phyloP scores from a whole-genome alignment of 768 basidiomycete genomes.

The Cystobasidium onofrii region DNA sequence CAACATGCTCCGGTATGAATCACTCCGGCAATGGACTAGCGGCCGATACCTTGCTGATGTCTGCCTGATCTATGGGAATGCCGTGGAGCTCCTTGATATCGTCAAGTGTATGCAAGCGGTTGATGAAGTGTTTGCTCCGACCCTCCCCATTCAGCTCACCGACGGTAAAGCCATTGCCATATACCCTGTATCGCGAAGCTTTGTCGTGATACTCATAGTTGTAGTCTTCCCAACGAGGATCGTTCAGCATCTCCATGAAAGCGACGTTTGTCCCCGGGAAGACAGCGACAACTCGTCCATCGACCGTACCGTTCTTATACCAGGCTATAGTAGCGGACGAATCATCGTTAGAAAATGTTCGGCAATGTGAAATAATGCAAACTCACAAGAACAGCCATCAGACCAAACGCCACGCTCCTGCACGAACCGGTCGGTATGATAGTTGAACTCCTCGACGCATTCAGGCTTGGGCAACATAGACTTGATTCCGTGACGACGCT shows the following conservation, averaged over 20 bases:
- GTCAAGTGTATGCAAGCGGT: constrained; percentile 15
- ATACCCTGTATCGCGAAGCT: constrained; percentile 3
- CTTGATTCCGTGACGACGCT: constrained; percentile 3
- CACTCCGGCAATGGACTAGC: constrained; percentile 9
- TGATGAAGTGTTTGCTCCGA: constrained; percentile 1
- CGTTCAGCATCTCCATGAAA: constrained; percentile 9
- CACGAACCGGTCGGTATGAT: constrained; percentile 9
- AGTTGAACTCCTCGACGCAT: constrained; percentile 26
- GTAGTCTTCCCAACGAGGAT: constrained; percentile 26
- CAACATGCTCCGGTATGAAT: background rate
- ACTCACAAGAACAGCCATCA: constrained; percentile 4
- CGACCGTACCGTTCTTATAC: constrained; percentile 23
- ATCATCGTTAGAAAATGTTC: background rate
- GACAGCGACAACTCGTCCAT: constrained; percentile 11
- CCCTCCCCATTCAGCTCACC: constrained; percentile 11
- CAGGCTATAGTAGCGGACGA: background rate
- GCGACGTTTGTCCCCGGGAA: background rate
- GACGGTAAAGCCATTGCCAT: constrained; percentile 12
- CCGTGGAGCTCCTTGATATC: constrained; percentile 5
- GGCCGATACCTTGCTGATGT: constrained; percentile 4
- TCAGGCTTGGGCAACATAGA: constrained; percentile 10
- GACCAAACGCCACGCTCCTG: constrained; percentile 12
- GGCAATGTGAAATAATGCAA: background rate
- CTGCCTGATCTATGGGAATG: background rate
- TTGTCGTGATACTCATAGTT: constrained; percentile 21